A percentile compares a stretch with the other conserved stretches of the same genome.
phyloP scores from a whole-genome alignment of 2,329 filamentous ascomycete genomes.

The Remersonia thermophila region DNA sequence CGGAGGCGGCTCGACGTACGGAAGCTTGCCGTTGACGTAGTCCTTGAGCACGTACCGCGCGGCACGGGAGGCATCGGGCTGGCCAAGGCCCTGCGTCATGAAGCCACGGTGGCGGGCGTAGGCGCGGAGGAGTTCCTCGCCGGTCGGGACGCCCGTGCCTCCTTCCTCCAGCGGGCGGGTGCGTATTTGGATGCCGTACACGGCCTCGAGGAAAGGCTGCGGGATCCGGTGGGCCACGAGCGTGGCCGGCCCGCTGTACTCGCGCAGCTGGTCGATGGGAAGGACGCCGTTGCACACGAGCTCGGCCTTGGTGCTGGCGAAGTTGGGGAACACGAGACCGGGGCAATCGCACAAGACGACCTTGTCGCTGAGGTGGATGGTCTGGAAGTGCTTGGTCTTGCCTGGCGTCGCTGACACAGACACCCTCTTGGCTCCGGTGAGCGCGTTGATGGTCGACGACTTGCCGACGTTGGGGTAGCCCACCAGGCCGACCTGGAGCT shows the following conservation, averaged over 20 bases:
- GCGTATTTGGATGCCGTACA: conserved; percentile 85
- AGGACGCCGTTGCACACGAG: conserved; percentile 90
- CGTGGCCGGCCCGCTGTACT: conserved; percentile 76
- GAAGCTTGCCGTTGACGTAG: conserved; percentile 90
- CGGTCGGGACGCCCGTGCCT: conserved; percentile 75
- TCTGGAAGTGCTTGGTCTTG: conserved; percentile 99
- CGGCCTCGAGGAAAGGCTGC: conserved; percentile 74
- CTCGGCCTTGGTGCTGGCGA: conserved; percentile 90
- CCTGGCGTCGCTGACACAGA: conserved; percentile 94
- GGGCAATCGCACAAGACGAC: conserved; percentile 96
- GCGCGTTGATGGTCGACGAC: conserved; percentile 95
- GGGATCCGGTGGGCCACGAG: conserved; percentile 80
- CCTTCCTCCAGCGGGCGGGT: conserved; percentile 79
- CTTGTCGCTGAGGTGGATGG: conserved; percentile 79
- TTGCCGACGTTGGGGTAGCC: conserved; percentile 99
- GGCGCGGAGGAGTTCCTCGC: conserved; percentile 70
- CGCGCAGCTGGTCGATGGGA: conserved; percentile 90
- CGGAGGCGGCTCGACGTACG: conserved; percentile 84
- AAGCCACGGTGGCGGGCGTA: conserved; percentile 88
- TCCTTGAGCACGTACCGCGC: conserved; percentile 87
- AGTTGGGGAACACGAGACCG: conserved; percentile 96
- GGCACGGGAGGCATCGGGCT: conserved; percentile 86
- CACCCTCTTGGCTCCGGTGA: conserved; percentile 97
- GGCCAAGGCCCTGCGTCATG: conserved; percentile 74
- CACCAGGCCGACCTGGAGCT: conserved; percentile 83